phyloP scores from a whole-genome alignment of 2,329 filamentous ascomycete species.

The Aplosporella prunicola region DNA sequence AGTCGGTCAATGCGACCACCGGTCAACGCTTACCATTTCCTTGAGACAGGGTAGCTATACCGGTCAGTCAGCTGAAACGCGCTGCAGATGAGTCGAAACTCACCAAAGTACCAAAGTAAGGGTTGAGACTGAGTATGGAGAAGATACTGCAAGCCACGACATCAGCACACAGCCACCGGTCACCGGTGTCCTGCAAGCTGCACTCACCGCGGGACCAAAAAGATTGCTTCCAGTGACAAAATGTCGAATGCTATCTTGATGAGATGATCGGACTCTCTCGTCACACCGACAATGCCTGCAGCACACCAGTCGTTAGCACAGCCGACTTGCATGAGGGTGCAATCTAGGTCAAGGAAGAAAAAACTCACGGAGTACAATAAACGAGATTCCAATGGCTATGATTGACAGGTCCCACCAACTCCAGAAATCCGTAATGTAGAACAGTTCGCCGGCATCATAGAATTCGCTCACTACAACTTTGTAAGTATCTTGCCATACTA shows the following conservation, averaged over 20 bases:
- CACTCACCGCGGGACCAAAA: constrained; percentile 64
- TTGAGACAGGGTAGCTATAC: constrained; percentile 72
- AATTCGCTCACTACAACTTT: constrained; percentile 23
- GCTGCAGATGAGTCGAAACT: constrained; percentile 13
- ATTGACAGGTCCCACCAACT: constrained; percentile 57
- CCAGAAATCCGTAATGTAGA: constrained; percentile 57
- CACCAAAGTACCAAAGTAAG: constrained; percentile 75
- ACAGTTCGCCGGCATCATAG: constrained; percentile 2
- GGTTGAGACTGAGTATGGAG: constrained; percentile 75
- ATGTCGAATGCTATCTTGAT: constrained; percentile 79
- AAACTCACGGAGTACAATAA: constrained; percentile 59
- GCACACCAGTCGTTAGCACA: background rate
- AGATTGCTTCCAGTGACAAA: constrained; percentile 77
- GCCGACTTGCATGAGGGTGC: background rate
- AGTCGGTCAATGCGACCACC: background rate
- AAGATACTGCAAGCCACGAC: constrained; percentile 53
- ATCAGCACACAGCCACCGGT: constrained; percentile 10
- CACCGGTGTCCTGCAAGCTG: constrained; percentile 12
- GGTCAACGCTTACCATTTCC: constrained; percentile 57
- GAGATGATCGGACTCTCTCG: constrained; percentile 49
- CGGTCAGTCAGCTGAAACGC: constrained; percentile 6
- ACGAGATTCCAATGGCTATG: constrained; percentile 61
- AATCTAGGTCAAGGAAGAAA: constrained; percentile 1
- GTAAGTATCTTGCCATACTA: constrained; percentile 14
- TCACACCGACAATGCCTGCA: constrained; percentile 59